Evolutionary conservation across 176 grass and related monocot species (phyloP), one percentile per base, ranked within the genome.

Genomic region (Oryza coarctata): DNA sequence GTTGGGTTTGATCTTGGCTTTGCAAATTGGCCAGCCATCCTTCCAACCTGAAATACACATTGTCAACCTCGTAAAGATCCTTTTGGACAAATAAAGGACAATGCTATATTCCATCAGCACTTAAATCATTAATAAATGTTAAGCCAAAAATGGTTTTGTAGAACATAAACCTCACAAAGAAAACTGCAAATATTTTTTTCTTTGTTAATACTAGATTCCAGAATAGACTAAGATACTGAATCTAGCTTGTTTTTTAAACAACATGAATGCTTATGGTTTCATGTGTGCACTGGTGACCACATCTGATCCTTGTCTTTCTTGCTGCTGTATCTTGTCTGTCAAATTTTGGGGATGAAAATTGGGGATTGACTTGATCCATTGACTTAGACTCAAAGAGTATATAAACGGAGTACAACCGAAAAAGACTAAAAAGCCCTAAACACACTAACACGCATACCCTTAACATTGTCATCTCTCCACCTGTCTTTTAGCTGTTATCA

Each of bases 1-100:
- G 52, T 55, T 70, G 76, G 78, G 73, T 38, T 88, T 3, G 86
- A 85, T 85, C 89, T 84, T 71, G 81, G 86, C 65, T 91, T 88
- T 34, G 86, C 89, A 71, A 91, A 91, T 57, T 91, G 85, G 31
- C 85, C 81, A 44, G 65, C 89, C 63, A 91, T 85, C 79, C 89
- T 88, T 64, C 89, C 89, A 76, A 91, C 89, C 89, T 88, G 77
- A 71, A 68, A 86, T 41, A 86, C 23, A 52, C 47, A 45, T 33
- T 26, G 12, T 62, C 73, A 68, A 52, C 31, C 4, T 47, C 31
- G 38, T 52, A 75, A 70, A 12, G 18, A 38, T 25, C 35, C 33
- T 3, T 36, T 20, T 39, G 17, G 3, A n/a, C 20, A 69, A 39
- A 36, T 69, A 69, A 69, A 69, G 66, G 20, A 5, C 11, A 69